phyloP scores from a whole-genome alignment of 805 yeast genomes.

The Blastobotrys muscicola region DNA sequence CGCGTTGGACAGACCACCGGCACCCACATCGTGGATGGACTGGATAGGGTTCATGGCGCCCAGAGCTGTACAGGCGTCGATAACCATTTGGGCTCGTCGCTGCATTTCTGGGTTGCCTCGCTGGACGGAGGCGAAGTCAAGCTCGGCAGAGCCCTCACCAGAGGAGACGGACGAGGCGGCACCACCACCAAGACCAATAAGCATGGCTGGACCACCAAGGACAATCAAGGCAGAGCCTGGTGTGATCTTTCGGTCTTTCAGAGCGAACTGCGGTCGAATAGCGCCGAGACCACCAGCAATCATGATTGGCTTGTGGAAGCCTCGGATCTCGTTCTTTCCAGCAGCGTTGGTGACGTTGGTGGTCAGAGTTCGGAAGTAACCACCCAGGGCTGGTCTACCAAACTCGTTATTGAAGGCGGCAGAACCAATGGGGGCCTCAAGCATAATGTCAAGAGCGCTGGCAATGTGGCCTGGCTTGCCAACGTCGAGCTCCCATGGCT shows the following conservation, averaged over 20 bases:
- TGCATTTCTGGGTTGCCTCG: constrained; percentile 99
- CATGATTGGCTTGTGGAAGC: constrained; percentile 99
- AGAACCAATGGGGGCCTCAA: constrained; percentile 94
- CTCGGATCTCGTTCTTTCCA: constrained; percentile 70
- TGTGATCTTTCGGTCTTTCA: constrained; percentile 78
- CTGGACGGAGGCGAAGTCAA: constrained; percentile 98
- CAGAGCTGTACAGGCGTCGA: constrained; percentile 82
- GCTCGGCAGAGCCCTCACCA: constrained; percentile 91
- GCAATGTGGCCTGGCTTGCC: constrained; percentile 95
- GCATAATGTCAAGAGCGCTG: constrained; percentile 85
- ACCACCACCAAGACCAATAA: constrained; percentile 98
- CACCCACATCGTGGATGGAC: constrained; percentile 98
- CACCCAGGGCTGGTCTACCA: constrained; percentile 95
- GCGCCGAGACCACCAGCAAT: constrained; percentile 99
- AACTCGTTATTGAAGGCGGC: constrained; percentile 98
- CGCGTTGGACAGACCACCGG: constrained; percentile 97
- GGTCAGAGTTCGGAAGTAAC: constrained; percentile 92
- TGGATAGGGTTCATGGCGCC: constrained; percentile 75
- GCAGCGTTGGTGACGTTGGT: constrained; percentile 57
- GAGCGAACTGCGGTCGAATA: constrained; percentile 83
- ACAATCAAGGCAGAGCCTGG: constrained; percentile 90
- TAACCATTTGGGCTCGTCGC: constrained; percentile 97
- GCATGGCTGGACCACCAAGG: constrained; percentile 95
- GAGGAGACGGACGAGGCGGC: constrained; percentile 97
- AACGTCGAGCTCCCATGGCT: constrained; percentile 91